Evolutionary conservation across 768 basidiomycete species (phyloP), one percentile per base, ranked within the genome.

Genomic region (Tylopilus plumbeoviolaceoides): DNA sequence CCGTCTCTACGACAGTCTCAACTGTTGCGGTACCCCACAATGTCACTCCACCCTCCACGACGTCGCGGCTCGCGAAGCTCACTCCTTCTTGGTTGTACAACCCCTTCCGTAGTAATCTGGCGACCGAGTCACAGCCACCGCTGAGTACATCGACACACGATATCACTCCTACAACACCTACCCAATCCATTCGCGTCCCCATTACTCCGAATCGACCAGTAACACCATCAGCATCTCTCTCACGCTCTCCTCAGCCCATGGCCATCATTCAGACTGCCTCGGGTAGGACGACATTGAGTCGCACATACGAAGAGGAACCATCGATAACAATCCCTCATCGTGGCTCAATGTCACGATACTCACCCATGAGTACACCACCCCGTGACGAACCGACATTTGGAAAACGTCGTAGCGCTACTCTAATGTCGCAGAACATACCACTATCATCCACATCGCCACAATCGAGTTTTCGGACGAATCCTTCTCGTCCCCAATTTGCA

Each of bases 71-170:
- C 11, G 82, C 87, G 2, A 87, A 83, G 61, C 75, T 89, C 38
- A 74, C 87, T 1, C 80, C 88, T 2, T 77, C 85, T n/a, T 91
- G 89, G 89, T 68, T 91, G 11, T 85, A 89, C 67, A 87, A 83
- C 61, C 79, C 84, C 6, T 91, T 91, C 67, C 75, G 87, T 31
- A 82, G 78, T 53, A 78, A 74, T 1, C 74, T 46, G 55, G 38
- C 78, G 7, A 81, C 78, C 57, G 84, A 88, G 63, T 77, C 85
- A 2, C 62, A 67, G 44, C 21, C 44, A 41, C 82, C 86, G 57
- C 83, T 82, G 1, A 78, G 78, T 3, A 40, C 44, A 6, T 70
- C 78, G 14, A 72, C 81, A 6, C 76, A 78, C 4, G 74, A 73
- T 7, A 55, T 48, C 27, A 58, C 57, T 15, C 63, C 58, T 17